phyloP scores from a whole-genome alignment of 1,139 yeast species.

The Blastobotrys apis region DNA sequence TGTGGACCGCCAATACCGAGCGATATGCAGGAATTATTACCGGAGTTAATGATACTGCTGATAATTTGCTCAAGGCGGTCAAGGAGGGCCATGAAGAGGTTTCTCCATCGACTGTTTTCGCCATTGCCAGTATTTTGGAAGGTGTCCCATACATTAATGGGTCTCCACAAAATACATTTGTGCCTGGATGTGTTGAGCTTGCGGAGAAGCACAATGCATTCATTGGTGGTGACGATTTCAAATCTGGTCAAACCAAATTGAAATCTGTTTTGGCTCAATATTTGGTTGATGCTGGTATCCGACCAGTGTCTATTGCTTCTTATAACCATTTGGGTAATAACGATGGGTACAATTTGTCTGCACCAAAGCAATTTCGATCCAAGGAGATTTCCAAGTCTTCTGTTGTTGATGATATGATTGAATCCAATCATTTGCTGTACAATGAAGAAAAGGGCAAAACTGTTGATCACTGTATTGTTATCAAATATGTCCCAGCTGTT shows the following conservation, averaged over 20 bases:
- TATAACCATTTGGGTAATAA: slow-evolving; percentile 96
- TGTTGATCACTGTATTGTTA: slow-evolving; percentile 92
- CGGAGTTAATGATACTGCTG: slow-evolving; percentile 87
- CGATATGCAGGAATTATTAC: slow-evolving; percentile 74
- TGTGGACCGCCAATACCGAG: slow-evolving; percentile 98
- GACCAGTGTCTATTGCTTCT: slow-evolving; percentile 89
- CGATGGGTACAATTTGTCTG: slow-evolving; percentile 88
- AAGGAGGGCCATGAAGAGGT: slow-evolving; percentile 78
- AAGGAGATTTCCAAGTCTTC: slow-evolving; percentile 92
- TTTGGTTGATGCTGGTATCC: slow-evolving; percentile 95
- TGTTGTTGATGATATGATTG: slow-evolving; percentile 92
- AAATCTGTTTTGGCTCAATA: slow-evolving; percentile 95
- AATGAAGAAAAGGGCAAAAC: slow-evolving; percentile 72
- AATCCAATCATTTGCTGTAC: slow-evolving; percentile 80
- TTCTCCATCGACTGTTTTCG: slow-evolving; percentile 87
- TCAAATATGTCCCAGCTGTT: slow-evolving; percentile 89
- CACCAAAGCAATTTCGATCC: slow-evolving; percentile 87
- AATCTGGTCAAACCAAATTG: slow-evolving; percentile 93
- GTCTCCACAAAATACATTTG: slow-evolving; percentile 95
- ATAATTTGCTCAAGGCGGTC: slow-evolving; percentile 67
- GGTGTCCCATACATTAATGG: slow-evolving; percentile 89
- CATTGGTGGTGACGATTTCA: slow-evolving; percentile 97
- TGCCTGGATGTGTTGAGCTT: slow-evolving; percentile 87
- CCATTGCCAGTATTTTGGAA: slow-evolving; percentile 88
- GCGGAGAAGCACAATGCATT: slow-evolving; percentile 74